Base-by-base conservation (phyloP, 75 land plant genomes). In the Chamaecyparis obtusa region DNA sequence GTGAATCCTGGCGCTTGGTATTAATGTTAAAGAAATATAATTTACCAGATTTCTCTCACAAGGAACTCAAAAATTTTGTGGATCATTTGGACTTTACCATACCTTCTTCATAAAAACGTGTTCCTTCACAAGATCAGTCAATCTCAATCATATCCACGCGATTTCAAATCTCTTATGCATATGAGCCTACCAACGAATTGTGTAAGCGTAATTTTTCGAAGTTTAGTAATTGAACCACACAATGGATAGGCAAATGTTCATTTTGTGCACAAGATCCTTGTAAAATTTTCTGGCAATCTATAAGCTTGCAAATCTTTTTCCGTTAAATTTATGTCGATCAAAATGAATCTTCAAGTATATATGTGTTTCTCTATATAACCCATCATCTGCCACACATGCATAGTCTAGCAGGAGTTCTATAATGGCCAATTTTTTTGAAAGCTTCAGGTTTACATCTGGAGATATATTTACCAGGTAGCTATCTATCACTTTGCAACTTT, bases 251-350 rank as follows among this genome's bases (percentile, higher is more conserved):
- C 1, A 96, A 88, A 71, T 95, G 90, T 49, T 96, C 97, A 86
- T 96, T 96, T 79, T 97, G 97, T n/a, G 86, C 90, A 85, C 92
- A 90, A 5, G 96, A 95, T 83, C 95, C 96, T 88, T 97, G 95
- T 9, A 96, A 94, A 36, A 96, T 91, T 85, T 95, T 96, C 85
- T 93, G 94, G 86, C 91, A 92, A 87, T 97, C 95, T 85, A 97
- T 91, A 76, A 94, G 90, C 87, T 92, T 93, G 93, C 95, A 95
- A 11, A 95, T 87, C 86, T 91, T 95, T 89, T 89, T 94, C 30
- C 94, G 88, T 35, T 96, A 97, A 5, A 85, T 14, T 83, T 94
- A 95, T 7, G 92, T 91, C 81, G 94, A 86, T 71, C 81, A 86
- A 93, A 92, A 91, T 97, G 97, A 19, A 93, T 94, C 94, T 90